A percentile compares a stretch with the other conserved stretches of the same genome.
phyloP scores from a whole-genome alignment of 306 rosid species.

The Acmispon strigosus region DNA sequence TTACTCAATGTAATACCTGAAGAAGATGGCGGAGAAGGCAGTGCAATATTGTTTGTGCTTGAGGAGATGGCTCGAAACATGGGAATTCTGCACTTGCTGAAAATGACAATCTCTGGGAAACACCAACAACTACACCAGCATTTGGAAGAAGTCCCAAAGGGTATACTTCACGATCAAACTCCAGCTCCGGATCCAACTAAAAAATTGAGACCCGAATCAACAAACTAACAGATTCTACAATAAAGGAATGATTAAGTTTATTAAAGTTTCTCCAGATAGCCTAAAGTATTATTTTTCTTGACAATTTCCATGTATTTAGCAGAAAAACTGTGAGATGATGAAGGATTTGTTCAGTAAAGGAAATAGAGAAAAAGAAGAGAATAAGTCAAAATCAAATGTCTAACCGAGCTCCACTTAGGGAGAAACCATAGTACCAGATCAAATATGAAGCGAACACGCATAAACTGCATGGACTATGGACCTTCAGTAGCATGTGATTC shows the following conservation, averaged over 20 bases:
- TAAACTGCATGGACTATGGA: neutral
- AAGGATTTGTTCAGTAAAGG: neutral
- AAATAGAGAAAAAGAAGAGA: neutral
- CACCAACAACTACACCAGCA: conserved; percentile 94
- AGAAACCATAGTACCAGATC: neutral
- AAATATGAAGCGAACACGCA: neutral
- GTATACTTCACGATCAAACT: conserved; percentile 97
- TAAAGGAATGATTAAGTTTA: conserved; percentile 10
- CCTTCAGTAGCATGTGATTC: conserved; percentile 7
- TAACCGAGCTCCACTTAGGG: neutral
- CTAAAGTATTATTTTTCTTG: neutral
- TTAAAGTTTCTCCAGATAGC: conserved; percentile 12
- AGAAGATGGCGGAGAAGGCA: conserved; percentile 92
- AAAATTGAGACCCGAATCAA: conserved; percentile 26
- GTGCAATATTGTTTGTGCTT: conserved; percentile 96
- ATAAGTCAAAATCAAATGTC: neutral
- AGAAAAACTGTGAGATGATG: conserved; percentile 11
- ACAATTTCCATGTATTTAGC: conserved; percentile 2
- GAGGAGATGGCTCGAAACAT: conserved; percentile 98
- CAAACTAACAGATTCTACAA: conserved; percentile 10
- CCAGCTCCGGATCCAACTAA: conserved; percentile 98
- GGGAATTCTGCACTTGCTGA: conserved; percentile 94
- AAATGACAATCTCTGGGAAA: conserved; percentile 94
- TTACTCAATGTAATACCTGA: conserved; percentile 57
- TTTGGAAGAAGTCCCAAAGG: conserved; percentile 96